Evolutionary conservation across 495 filamentous ascomycete species (phyloP), one percentile per base, ranked within the genome.

Genomic region (Neurospora discreta): DNA sequence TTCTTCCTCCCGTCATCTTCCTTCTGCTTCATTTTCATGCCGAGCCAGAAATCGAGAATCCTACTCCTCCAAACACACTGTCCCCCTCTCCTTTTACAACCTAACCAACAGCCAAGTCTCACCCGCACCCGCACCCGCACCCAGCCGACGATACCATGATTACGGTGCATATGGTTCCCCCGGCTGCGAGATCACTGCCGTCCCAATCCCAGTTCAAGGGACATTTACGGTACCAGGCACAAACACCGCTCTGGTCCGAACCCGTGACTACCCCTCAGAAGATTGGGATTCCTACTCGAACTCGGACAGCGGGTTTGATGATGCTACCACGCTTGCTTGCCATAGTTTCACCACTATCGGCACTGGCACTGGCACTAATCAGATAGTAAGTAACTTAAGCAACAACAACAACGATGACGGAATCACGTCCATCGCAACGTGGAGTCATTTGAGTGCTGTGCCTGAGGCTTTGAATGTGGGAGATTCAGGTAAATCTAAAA

Each of bases 21-120:
- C 73, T 9, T 58, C 33, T 7, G 7, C 36, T 39, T 39, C 38
- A 9, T 39, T 44, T 46, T 68, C 71, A 10, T 58, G 18, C n/a
- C 18, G 39, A 33, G 33, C 7, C 39, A 30, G 10, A n/a, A 13
- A 2, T 13, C 16, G 26, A n/a, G 69, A 40, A 33, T 80, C 80
- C 70, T 77, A 77, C 26, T 79, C 77, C 65, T 88, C 83, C 72
- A 91, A 88, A 15, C 97, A 81, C 79, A 88, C 88, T 78, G 88
- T 86, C 73, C 52, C 52, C 15, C 26, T 65, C 11, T 65, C 52
- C 26, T 60, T 60, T 7, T 65, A 65, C 26, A 65, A 65, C 52
- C 52, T 65, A 6, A 33, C 1, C 15, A 65, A 65, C 52, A 65
- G 52, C 52, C 52, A 65, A 65, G 52, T 65, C 52, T 65, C 52